These are phyloP conservation scores for Mortierella polycephala DNA, from an alignment of 371 early-diverging fungal genomes.

Conservation along the genomic window DNA sequence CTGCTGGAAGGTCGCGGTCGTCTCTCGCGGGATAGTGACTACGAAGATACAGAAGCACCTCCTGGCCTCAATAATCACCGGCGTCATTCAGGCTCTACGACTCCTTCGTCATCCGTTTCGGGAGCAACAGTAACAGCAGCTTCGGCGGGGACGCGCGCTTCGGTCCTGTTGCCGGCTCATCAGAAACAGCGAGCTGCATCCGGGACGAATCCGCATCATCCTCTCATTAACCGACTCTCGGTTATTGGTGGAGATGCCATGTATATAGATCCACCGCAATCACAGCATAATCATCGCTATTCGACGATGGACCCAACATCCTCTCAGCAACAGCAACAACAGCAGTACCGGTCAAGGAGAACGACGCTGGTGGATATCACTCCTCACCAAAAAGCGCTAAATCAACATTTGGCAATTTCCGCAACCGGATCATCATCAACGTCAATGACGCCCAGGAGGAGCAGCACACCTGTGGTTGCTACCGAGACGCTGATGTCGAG, in stretches of 20 bases:
- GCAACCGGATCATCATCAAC: background rate
- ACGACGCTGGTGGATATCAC: slow-evolving; percentile 19
- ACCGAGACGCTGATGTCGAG: slow-evolving; percentile 45
- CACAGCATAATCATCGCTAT: background rate
- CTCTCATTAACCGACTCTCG: background rate
- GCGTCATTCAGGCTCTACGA: slow-evolving; percentile 19
- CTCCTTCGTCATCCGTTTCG: background rate
- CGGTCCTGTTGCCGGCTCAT: too few relatives aligned
- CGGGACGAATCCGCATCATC: background rate
- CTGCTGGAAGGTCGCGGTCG: slow-evolving; percentile 13
- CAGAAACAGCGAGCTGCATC: too few relatives aligned
- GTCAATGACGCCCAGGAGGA: slow-evolving; percentile 10
- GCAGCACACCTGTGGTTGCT: slow-evolving; percentile 25
- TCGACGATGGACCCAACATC: background rate
- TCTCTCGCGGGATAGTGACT: slow-evolving; percentile 32
- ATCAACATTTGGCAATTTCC: too few relatives aligned
- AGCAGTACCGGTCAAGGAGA: slow-evolving; percentile 11
- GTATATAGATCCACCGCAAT: slow-evolving; percentile 13
- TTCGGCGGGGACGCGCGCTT: too few relatives aligned
- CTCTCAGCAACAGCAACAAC: slow-evolving; percentile 4
- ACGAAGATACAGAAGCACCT: slow-evolving; percentile 15
- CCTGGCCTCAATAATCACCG: slow-evolving; percentile 8
- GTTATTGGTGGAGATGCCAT: slow-evolving; percentile 15
- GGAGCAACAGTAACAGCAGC: too few relatives aligned
- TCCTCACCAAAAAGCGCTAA: background rate